A percentile compares a stretch with the other conserved stretches of the same genome.
Evolutionary conservation across 1,139 yeast genomes (phyloP).

Genomic region (Diutina mesorugosa): DNA sequence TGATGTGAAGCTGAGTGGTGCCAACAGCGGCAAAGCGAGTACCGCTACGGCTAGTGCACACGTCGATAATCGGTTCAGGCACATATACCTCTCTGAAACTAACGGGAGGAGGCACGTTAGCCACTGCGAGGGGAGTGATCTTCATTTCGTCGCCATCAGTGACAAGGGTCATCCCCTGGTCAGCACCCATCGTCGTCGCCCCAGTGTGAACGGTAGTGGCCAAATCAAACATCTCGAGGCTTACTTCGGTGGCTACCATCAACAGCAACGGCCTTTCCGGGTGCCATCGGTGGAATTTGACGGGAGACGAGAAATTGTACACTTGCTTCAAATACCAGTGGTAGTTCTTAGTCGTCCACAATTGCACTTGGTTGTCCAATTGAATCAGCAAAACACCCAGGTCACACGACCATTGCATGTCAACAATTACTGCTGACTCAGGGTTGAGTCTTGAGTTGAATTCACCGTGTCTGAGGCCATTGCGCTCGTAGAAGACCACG

Average conservation of each 20-base stretch:
- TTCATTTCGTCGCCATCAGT: constrained; percentile 66
- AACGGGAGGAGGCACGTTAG: constrained; percentile 94
- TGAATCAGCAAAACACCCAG: constrained; percentile 71
- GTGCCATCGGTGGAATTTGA: constrained; percentile 62
- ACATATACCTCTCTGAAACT: constrained; percentile 55
- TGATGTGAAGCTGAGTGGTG: background rate
- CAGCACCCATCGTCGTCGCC: constrained; percentile 50
- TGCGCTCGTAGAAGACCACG: constrained; percentile 77
- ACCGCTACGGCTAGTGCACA: constrained; percentile 54
- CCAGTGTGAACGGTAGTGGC: constrained; percentile 57
- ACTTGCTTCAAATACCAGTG: constrained; percentile 94
- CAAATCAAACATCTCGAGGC: constrained; percentile 56
- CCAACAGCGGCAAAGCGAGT: constrained; percentile 32
- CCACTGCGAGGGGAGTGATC: constrained; percentile 72
- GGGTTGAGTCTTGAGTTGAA: constrained; percentile 56
- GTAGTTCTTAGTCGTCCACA: constrained; percentile 89
- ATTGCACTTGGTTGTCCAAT: constrained; percentile 46
- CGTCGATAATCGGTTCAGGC: constrained; percentile 40
- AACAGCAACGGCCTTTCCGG: constrained; percentile 77
- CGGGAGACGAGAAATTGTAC: constrained; percentile 11
- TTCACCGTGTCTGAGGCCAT: constrained; percentile 87
- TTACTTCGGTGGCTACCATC: constrained; percentile 21
- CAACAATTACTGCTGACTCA: constrained; percentile 28
- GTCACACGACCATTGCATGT: constrained; percentile 69
- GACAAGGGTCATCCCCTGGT: constrained; percentile 68